phyloP scores from a whole-genome alignment of 306 rosid genomes.

The Hylodesmum podocarpum region DNA sequence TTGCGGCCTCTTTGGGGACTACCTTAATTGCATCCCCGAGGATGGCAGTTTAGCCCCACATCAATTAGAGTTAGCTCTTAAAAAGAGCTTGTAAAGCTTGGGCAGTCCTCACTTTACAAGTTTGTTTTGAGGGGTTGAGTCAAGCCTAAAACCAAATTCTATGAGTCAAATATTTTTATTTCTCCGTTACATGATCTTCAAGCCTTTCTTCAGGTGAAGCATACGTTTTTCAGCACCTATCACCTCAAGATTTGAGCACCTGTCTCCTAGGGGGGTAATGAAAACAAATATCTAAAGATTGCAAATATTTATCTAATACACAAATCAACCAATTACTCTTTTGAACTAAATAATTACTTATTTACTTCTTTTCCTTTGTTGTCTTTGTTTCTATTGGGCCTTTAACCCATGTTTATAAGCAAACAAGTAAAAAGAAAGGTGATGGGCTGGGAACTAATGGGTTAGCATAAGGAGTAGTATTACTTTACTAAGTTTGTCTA shows the following conservation, averaged over 20 bases:
- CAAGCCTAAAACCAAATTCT: no score
- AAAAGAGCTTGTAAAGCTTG: no score
- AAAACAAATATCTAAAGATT: neutral
- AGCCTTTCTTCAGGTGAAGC: neutral
- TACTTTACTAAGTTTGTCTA: no score
- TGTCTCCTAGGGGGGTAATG: neutral
- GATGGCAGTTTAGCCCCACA: no score
- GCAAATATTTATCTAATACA: neutral
- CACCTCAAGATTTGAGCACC: neutral
- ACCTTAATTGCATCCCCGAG: no score
- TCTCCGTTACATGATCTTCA: neutral
- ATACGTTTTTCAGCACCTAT: neutral
- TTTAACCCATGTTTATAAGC: neutral
- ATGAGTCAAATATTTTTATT: neutral
- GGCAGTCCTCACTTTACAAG: no score
- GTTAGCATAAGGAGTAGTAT: no score
- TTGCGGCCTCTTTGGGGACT: no score
- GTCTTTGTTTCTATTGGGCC: neutral
- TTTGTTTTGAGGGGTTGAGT: no score
- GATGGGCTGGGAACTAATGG: neutral
- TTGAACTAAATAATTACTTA: neutral
- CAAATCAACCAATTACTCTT: neutral
- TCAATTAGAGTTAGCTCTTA: no score
- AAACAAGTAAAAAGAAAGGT: neutral
- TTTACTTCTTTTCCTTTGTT: conserved; percentile 15